A percentile compares a stretch with the other conserved stretches of the same genome.
These are phyloP conservation scores for Pyrus communis DNA, from an alignment of 306 rosid genomes.

Conservation along the genomic window DNA sequence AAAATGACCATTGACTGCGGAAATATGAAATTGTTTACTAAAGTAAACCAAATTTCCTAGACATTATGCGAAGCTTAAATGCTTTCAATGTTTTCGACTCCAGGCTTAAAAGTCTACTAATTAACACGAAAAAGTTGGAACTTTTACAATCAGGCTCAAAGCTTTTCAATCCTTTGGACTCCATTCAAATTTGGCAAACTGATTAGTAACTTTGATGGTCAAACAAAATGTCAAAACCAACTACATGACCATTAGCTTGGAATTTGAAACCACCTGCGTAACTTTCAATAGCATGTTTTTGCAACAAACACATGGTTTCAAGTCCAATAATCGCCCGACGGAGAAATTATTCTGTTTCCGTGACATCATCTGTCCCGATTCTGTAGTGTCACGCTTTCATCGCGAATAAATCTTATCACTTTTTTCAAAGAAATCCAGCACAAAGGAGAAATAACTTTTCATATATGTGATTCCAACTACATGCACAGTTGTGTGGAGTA, in stretches of 20 bases:
- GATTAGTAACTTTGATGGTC: background rate
- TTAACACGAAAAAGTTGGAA: background rate
- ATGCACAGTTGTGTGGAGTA: background rate
- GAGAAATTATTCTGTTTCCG: background rate
- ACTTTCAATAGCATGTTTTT: background rate
- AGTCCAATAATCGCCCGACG: background rate
- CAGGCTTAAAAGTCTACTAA: background rate
- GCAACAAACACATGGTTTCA: background rate
- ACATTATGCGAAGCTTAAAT: background rate
- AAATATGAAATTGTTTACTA: too few relatives aligned
- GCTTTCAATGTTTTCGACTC: background rate
- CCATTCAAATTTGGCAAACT: slow-evolving; percentile 9
- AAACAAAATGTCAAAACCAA: background rate
- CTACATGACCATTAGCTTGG: background rate
- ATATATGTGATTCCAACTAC: background rate
- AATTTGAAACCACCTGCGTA: background rate
- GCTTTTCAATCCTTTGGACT: background rate
- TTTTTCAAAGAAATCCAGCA: background rate
- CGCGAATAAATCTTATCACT: too few relatives aligned
- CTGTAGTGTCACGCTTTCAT: background rate
- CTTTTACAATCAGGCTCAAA: background rate
- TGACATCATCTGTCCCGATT: background rate
- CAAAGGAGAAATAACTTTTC: background rate
- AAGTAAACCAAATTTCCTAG: too few relatives aligned
- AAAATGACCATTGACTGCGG: too few relatives aligned